A percentile compares a stretch with the other conserved stretches of the same genome.
These are phyloP conservation scores for Pulveroboletus sp. DNA, from an alignment of 768 basidiomycete species.

Conservation along the genomic window DNA sequence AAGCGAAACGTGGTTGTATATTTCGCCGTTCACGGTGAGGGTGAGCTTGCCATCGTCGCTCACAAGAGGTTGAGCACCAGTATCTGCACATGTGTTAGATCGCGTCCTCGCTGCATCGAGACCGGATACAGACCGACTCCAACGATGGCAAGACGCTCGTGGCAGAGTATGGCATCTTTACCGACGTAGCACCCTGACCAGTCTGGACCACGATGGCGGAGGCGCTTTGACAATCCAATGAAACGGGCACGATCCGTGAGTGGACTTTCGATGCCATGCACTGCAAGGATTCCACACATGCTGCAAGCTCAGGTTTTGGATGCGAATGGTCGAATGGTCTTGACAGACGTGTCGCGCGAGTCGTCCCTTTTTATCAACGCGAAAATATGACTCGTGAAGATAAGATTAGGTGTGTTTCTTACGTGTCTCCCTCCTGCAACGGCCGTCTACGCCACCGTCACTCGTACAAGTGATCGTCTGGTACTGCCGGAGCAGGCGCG, in stretches of 20 bases:
- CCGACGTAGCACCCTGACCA: constrained; percentile 97
- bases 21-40: constrained; percentile 96
- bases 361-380: neutral
- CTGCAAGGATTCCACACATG: constrained; percentile 94
- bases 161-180: constrained; percentile 76
- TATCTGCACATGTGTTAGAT: constrained; percentile 49
- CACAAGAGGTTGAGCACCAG: constrained; percentile 91
- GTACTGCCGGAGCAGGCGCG: too few species aligned
- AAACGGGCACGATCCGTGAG: constrained; percentile 62
- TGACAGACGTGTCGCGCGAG: neutral
- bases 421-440: too few species aligned
- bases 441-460: too few species aligned
- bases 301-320: constrained; percentile 2
- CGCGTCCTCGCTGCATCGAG: neutral
- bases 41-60: constrained; percentile 80
- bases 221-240: constrained; percentile 83
- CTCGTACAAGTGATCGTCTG: too few species aligned
- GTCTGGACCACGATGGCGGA: constrained; percentile 94
- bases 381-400: neutral
- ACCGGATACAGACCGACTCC: constrained; percentile 73
- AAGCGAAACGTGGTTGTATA: constrained; percentile 92
- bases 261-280: constrained; percentile 75
- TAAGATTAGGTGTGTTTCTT: neutral
- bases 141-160: constrained; percentile 96
- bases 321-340: neutral